Conservation (phyloP, 192 early-diverging fungal species). For the Backusella macrospora region DNA sequence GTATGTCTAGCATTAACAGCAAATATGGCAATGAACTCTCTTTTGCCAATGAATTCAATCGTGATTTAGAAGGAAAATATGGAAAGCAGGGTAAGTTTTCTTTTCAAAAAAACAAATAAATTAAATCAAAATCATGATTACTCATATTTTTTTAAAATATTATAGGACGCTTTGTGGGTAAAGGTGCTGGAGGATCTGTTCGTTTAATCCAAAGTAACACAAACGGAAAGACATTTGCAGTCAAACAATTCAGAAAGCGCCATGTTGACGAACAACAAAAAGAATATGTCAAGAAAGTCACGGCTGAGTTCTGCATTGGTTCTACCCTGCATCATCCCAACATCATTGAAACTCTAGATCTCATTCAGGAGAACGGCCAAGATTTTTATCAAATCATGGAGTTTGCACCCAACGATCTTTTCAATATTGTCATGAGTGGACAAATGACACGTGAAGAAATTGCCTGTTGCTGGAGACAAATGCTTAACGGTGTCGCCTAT, state of each 20-base stretch:
- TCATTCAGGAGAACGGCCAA: slow-evolving; percentile 63
- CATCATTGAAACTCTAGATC: slow-evolving; percentile 79
- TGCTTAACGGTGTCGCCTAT: slow-evolving; percentile 76
- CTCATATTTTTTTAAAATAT: neutral
- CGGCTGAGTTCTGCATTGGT: slow-evolving; percentile 84
- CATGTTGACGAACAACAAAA: slow-evolving; percentile 65
- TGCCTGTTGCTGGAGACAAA: slow-evolving; percentile 85
- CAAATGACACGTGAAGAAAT: slow-evolving; percentile 78
- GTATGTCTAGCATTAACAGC: neutral
- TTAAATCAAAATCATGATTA: neutral
- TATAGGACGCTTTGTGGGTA: slow-evolving; percentile 53
- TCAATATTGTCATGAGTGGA: slow-evolving; percentile 76
- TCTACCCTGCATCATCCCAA: slow-evolving; percentile 78
- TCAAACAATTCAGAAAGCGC: slow-evolving; percentile 82
- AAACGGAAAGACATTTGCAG: slow-evolving; percentile 70
- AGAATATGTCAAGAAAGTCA: slow-evolving; percentile 83
- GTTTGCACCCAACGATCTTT: slow-evolving; percentile 93
- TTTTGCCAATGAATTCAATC: slow-evolving; percentile 43
- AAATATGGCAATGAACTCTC: slow-evolving; percentile 26
- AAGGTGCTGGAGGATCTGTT: slow-evolving; percentile 76
- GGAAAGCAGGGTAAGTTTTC: slow-evolving; percentile 42
- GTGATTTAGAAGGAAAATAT: slow-evolving; percentile 40
- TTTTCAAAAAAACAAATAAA: neutral
- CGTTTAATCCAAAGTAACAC: slow-evolving; percentile 63
- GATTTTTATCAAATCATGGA: slow-evolving; percentile 86